Evolutionary conservation across 306 rosid species (phyloP), one percentile per base, ranked within the genome.

Genomic region (Acacia confusa): DNA sequence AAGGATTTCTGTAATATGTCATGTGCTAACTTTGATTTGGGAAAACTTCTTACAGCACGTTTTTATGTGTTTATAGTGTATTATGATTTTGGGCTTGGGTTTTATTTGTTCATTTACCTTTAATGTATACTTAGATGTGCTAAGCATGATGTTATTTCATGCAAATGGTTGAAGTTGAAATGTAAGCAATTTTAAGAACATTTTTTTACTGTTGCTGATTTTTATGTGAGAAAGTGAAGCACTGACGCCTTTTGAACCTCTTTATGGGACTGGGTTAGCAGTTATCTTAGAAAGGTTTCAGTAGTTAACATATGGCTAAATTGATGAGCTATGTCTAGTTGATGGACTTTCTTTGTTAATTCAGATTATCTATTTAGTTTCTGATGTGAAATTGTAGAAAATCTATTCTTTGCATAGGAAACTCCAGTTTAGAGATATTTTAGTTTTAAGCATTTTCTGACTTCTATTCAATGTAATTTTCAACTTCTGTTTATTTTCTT

Each of bases 101-200:
- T 38, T 77, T 76, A 64, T 81, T 32, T 50, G 58, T 72, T n/a
- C 79, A 71, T 60, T 81, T 75, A 68, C 64, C 74, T 77, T 43
- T 52, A 17, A 38, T 81, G 28, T 74, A 36, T 80, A 27, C 17
- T 36, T 67, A 79, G 53, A 6, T 41, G 52, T 69, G 53, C 32
- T 20, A 40, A 6, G 10, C 27, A 4, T 69, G 74, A 41, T 40
- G 53, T 22, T 69, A 40, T 67, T 67, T 40, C 52, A 41, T 41
- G 53, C 74, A 20, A 38, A 69, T 69, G 53, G 32, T 69, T 69
- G 74, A 25, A 41, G 50, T 17, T 17, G 45, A 38, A 34, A 36
- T 66, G 45, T 40, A 4, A 32, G 14, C 45, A 66, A 19, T 66
- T 34, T 34, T 4, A 34, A 66, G 27, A 41, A 66, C 36, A 66